phyloP scores from a whole-genome alignment of 2,329 filamentous ascomycete species.

The Annulohypoxylon truncatum region DNA sequence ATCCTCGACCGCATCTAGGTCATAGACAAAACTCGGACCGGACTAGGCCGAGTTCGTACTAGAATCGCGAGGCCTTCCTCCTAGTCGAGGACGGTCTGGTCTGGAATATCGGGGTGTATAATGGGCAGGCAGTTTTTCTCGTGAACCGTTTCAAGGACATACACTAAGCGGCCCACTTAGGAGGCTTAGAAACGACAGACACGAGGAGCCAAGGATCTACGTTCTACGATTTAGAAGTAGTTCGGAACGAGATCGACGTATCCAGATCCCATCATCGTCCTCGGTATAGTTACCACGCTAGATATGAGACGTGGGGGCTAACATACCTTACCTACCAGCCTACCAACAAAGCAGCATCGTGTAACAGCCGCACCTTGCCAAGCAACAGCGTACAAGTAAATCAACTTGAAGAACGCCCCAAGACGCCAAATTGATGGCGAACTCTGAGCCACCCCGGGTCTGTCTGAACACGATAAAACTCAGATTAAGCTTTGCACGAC shows the following conservation, averaged over 20 bases:
- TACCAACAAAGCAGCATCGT: neutral
- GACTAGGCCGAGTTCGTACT: slow-evolving; percentile 6
- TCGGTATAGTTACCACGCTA: neutral
- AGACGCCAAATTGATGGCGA: neutral
- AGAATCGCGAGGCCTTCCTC: slow-evolving; percentile 9
- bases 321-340: neutral
- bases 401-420: slow-evolving; percentile 8
- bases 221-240: neutral
- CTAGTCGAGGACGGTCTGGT: neutral
- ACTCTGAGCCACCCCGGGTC: neutral
- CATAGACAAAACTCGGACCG: neutral
- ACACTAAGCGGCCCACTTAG: neutral
- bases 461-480: neutral
- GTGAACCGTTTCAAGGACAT: neutral
- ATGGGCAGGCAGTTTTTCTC: neutral
- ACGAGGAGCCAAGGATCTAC: neutral
- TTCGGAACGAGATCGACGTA: neutral
- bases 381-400: neutral
- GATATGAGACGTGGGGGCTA: neutral
- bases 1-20: slow-evolving; percentile 1
- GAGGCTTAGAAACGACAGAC: neutral
- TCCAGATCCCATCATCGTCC: neutral
- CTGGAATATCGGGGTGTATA: neutral
- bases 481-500: neutral
- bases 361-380: neutral